Evolutionary conservation across 2,329 filamentous ascomycete species (phyloP).

Genomic region (Talaromyces sp.): DNA sequence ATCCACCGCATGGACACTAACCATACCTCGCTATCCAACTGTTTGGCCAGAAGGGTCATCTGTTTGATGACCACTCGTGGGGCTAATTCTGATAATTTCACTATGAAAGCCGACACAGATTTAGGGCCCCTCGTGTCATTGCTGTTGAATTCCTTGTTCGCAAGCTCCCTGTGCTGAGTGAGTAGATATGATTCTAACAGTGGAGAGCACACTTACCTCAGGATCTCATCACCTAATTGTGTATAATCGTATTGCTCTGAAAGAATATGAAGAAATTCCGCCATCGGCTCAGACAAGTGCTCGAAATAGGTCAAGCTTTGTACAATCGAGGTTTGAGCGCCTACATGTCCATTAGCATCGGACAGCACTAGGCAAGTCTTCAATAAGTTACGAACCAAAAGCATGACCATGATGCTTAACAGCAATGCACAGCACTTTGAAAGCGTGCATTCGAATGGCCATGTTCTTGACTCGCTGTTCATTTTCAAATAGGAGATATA

Average conservation of each 20-base stretch:
- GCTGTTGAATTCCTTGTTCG: conserved; percentile 96
- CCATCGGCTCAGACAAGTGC: conserved; percentile 98
- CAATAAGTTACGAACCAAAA: conserved; percentile 48
- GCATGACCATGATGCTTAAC: conserved; percentile 97
- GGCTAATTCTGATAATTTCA: conserved; percentile 86
- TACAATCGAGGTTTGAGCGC: conserved; percentile 94
- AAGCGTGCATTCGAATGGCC: conserved; percentile 89
- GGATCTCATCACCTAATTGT: conserved; percentile 86
- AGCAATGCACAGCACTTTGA: conserved; percentile 93
- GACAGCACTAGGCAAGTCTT: neutral
- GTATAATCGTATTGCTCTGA: conserved; percentile 97
- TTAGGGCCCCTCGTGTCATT: conserved; percentile 95
- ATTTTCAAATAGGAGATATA: conserved; percentile 91
- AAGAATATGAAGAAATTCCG: conserved; percentile 92
- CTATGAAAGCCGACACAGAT: conserved; percentile 89
- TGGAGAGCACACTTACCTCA: conserved; percentile 48
- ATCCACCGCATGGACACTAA: too few relatives aligned
- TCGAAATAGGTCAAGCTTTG: conserved; percentile 98
- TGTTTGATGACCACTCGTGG: conserved; percentile 94
- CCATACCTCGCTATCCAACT: conserved; percentile 85
- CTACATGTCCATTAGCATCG: conserved; percentile 45
- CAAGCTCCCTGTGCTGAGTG: conserved; percentile 63
- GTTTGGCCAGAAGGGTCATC: conserved; percentile 90
- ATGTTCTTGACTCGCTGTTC: conserved; percentile 88
- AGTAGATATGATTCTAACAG: conserved; percentile 18